Evolutionary conservation across 345 rosid genomes (phyloP).

Genomic region (Gossypium anomalum): DNA sequence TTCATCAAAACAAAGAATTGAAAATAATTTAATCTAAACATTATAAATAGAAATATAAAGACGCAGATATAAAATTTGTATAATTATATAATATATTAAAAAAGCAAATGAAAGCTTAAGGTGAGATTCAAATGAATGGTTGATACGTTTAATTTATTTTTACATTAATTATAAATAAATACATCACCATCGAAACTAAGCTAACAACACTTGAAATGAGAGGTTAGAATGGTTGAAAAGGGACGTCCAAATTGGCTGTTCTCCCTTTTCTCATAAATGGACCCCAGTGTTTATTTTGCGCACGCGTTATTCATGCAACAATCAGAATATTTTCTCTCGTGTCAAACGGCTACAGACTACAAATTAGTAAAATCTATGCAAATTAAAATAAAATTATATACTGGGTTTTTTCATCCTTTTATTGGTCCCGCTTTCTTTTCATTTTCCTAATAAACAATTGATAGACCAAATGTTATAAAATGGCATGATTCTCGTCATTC

Average conservation of each 20-base stretch:
- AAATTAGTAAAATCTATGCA: neutral
- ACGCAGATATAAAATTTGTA: no score
- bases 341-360: neutral
- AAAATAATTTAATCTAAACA: no score
- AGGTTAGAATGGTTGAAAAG: neutral
- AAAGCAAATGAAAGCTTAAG: no score
- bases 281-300: slow-evolving; percentile 1
- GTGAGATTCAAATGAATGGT: no score
- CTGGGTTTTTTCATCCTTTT: neutral
- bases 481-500: neutral
- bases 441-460: neutral
- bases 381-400: neutral
- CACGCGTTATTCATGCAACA: slow-evolving; percentile 22
- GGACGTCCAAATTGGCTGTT: neutral
- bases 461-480: neutral
- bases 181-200: no score
- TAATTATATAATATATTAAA: no score
- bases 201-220: neutral
- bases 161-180: no score
- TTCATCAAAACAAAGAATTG: no score
- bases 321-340: neutral
- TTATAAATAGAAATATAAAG: no score
- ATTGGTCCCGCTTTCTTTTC: neutral
- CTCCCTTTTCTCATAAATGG: neutral
- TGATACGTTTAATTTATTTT: no score